A percentile compares a stretch with the other conserved stretches of the same genome.
Evolutionary conservation across 2,329 filamentous ascomycete species (phyloP).

Genomic region (Cercospora zeae-maydis): DNA sequence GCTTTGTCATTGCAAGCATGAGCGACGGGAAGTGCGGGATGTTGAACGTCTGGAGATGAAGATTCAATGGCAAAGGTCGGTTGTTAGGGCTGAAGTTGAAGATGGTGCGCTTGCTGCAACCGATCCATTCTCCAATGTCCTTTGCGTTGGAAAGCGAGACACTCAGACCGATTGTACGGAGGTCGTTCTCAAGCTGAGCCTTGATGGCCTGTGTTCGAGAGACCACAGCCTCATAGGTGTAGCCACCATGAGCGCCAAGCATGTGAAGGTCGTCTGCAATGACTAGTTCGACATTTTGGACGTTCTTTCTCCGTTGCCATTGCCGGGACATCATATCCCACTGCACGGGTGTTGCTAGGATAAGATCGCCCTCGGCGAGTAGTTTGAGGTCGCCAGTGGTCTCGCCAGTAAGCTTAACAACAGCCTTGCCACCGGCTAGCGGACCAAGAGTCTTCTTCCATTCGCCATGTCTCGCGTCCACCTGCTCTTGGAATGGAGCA

Average conservation of each 20-base stretch:
- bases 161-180: conserved; percentile 85
- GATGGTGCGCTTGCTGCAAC: conserved; percentile 94
- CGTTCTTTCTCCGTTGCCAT: conserved; percentile 94
- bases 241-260: conserved; percentile 79
- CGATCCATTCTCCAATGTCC: conserved; percentile 96
- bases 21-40: conserved; percentile 96
- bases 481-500: conserved; percentile 88
- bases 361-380: conserved; percentile 79
- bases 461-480: conserved; percentile 75
- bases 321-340: conserved; percentile 96
- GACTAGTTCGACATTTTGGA: conserved; percentile 84
- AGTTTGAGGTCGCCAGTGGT: conserved; percentile 86
- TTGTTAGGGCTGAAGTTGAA: conserved; percentile 97
- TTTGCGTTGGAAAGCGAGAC: conserved; percentile 90
- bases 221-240: conserved; percentile 93
- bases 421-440: conserved; percentile 77
- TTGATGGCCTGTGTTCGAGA: conserved; percentile 97
- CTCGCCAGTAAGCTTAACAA: conserved; percentile 92
- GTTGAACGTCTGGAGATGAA: conserved; percentile 92
- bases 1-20: conserved; percentile 98
- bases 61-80: conserved; percentile 81
- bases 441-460: conserved; percentile 75
- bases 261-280: conserved; percentile 95
- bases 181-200: conserved; percentile 75
- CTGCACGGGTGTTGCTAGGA: conserved; percentile 86